These are phyloP conservation scores for Stephania japonica DNA, from an alignment of 164 flowering plant genomes.

Conservation along the genomic window DNA sequence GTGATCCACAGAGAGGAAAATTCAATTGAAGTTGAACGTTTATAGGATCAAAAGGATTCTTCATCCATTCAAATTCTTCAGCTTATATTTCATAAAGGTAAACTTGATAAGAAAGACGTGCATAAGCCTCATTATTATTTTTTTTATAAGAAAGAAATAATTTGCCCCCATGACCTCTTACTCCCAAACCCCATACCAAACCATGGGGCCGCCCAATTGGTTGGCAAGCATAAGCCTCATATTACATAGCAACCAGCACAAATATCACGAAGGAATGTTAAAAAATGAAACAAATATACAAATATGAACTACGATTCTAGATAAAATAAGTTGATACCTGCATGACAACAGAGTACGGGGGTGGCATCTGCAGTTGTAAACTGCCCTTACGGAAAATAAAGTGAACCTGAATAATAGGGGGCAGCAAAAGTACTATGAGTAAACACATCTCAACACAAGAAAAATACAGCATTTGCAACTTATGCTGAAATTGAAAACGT, in stretches of 20 bases:
- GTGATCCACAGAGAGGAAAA: not conserved
- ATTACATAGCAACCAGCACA: not conserved
- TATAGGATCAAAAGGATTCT: not conserved
- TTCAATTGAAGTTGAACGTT: not conserved
- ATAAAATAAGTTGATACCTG: constrained; percentile 43
- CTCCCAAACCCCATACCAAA: too few species aligned
- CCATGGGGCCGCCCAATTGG: too few species aligned
- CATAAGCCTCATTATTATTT: too few species aligned
- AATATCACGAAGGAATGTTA: not conserved
- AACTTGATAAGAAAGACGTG: not conserved
- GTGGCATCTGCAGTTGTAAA: constrained; percentile 67
- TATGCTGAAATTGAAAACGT: not conserved
- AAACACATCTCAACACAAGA: not conserved
- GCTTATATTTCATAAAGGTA: too few species aligned
- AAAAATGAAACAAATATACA: too few species aligned
- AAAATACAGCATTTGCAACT: not conserved
- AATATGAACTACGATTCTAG: not conserved
- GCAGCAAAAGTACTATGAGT: not conserved
- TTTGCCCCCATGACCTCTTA: too few species aligned
- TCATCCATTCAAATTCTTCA: not conserved
- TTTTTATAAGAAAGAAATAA: too few species aligned
- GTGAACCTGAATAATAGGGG: constrained; percentile 41
- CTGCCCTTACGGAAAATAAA: constrained; percentile 53
- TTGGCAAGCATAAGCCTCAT: not conserved
- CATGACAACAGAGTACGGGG: constrained; percentile 56